Conservation (phyloP, 2,329 filamentous ascomycete genomes). For the Fusarium dlaminii region DNA sequence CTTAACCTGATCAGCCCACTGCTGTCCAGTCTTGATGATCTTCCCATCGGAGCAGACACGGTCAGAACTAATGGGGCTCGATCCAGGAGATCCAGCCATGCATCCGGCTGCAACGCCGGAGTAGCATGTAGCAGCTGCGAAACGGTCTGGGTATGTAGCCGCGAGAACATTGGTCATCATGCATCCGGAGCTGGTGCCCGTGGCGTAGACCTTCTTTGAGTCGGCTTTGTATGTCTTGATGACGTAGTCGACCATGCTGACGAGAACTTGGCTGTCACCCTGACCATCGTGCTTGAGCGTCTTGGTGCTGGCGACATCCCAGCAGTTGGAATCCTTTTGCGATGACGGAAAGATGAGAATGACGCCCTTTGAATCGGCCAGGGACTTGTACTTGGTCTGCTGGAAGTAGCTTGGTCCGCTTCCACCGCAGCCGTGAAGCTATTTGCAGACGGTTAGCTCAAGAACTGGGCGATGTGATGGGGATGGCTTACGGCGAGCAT, state of each 20-base stretch:
- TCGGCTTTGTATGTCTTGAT: slow-evolving; percentile 5
- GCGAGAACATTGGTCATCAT: slow-evolving; percentile 21
- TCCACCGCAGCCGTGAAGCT: slow-evolving; percentile 1
- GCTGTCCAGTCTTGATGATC: background rate
- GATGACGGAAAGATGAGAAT: slow-evolving; percentile 3
- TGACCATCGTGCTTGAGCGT: slow-evolving; percentile 7
- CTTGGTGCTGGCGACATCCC: slow-evolving; percentile 5
- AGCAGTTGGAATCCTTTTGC: background rate
- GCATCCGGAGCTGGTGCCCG: slow-evolving; percentile 4
- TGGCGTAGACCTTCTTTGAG: background rate
- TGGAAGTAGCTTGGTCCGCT: slow-evolving; percentile 2
- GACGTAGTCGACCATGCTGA: slow-evolving; percentile 4
- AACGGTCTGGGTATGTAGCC: slow-evolving; percentile 1
- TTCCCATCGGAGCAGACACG: slow-evolving; percentile 1
- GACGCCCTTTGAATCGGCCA: background rate
- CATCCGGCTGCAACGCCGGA: slow-evolving; percentile 10
- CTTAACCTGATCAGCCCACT: background rate
- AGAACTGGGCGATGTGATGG: rapidly evolving
- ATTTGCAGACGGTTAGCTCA: background rate
- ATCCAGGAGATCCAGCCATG: slow-evolving; percentile 4
- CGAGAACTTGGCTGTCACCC: slow-evolving; percentile 9
- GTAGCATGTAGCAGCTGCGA: slow-evolving; percentile 5
- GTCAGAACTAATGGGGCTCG: background rate
- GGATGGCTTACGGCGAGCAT: background rate
- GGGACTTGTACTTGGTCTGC: background rate